A percentile compares a stretch with the other conserved stretches of the same genome.
Conservation (phyloP, 192 early-diverging fungal species). For the Jimgerdemannia lactiflua region DNA sequence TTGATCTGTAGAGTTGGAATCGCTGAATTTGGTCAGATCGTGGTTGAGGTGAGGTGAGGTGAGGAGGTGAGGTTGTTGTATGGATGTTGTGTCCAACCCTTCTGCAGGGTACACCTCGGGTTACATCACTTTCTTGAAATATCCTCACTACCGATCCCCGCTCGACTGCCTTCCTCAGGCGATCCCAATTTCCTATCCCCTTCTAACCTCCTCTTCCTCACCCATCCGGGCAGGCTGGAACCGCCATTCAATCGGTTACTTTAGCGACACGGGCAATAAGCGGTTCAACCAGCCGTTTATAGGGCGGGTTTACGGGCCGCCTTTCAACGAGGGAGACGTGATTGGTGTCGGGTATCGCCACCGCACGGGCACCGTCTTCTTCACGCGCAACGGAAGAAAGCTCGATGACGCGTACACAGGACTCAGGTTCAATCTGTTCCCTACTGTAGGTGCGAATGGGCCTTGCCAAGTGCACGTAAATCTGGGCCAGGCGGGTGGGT, state of each 20-base stretch:
- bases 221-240: conserved; percentile 35
- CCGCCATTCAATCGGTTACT: conserved; percentile 43
- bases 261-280: conserved; percentile 35
- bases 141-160: too few species aligned
- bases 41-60: too few species aligned
- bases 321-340: conserved; percentile 41
- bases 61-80: too few species aligned
- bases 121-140: too few species aligned
- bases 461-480: conserved; percentile 42
- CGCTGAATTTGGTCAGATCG: too few species aligned
- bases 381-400: conserved; percentile 44
- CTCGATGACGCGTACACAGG: conserved; percentile 34
- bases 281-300: conserved; percentile 32
- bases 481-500: conserved; percentile 33
- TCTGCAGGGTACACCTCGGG: too few species aligned
- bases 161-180: too few species aligned
- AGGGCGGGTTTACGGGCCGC: conserved; percentile 26
- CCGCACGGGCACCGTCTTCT: conserved; percentile 47
- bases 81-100: too few species aligned
- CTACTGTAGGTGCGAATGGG: conserved; percentile 41
- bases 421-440: conserved; percentile 34
- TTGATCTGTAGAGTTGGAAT: not conserved
- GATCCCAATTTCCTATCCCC: not conserved
- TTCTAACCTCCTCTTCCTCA: conserved; percentile 4
- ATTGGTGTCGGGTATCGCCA: conserved; percentile 51